A percentile compares a stretch with the other conserved stretches of the same genome.
Conservation (phyloP, 805 yeast species). For the Barnettozyma populi region DNA sequence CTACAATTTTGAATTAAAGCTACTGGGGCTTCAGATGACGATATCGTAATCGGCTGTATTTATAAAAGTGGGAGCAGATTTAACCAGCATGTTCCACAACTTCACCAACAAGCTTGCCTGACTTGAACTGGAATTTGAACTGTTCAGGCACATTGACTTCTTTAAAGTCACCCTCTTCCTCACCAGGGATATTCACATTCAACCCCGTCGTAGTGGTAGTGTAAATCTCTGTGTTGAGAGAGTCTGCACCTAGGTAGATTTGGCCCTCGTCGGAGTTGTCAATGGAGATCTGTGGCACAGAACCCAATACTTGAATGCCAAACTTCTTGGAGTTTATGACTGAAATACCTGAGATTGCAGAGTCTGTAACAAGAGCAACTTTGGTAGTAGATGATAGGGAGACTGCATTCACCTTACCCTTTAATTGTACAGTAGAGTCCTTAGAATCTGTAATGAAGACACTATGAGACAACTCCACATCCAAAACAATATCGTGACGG, state of each 20-base stretch:
- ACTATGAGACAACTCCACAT: conserved; percentile 81
- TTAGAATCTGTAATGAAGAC: conserved; percentile 81
- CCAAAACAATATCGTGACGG: conserved; percentile 57
- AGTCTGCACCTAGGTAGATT: conserved; percentile 66
- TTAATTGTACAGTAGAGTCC: conserved; percentile 69
- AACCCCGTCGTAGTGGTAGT: conserved; percentile 82
- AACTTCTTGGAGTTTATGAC: conserved; percentile 74
- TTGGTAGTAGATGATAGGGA: conserved; percentile 68
- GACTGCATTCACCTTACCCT: conserved; percentile 89
- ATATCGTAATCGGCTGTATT: no score
- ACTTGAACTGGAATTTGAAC: conserved; percentile 62
- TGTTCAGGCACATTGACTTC: conserved; percentile 93
- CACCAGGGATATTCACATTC: conserved; percentile 77
- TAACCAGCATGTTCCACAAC: conserved; percentile 83
- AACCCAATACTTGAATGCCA: conserved; percentile 82
- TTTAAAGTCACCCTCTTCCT: conserved; percentile 57
- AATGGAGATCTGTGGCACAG: conserved; percentile 74
- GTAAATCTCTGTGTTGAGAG: conserved; percentile 71
- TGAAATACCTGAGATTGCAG: conserved; percentile 83
- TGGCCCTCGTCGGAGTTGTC: conserved; percentile 88
- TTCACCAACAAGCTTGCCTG: conserved; percentile 58
- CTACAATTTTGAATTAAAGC: no score
- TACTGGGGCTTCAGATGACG: no score
- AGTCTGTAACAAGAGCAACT: conserved; percentile 76
- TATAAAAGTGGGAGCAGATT: conserved; percentile 4